Evolutionary conservation across 345 rosid genomes (phyloP).

Genomic region (Lagerstroemia speciosa): DNA sequence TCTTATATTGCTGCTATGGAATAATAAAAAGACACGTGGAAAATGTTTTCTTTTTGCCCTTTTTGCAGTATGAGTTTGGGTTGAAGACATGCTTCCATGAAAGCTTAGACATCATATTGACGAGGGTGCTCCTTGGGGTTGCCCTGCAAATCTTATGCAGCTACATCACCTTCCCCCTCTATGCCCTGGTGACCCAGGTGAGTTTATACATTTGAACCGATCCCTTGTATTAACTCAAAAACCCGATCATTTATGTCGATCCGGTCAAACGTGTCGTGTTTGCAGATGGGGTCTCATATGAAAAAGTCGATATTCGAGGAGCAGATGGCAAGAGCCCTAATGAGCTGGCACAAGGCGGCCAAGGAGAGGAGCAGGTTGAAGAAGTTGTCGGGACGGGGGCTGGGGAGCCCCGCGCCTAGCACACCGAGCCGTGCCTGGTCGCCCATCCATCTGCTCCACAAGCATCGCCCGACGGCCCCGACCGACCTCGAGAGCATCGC

Average conservation of each 20-base stretch:
- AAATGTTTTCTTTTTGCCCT: background rate
- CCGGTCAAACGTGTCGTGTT: background rate
- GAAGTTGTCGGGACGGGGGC: constrained; percentile 7
- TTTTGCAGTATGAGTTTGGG: constrained; percentile 30
- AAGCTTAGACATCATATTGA: constrained; percentile 6
- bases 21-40: background rate
- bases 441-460: constrained; percentile 29
- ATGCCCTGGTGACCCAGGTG: constrained; percentile 32
- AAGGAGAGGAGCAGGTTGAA: constrained; percentile 22
- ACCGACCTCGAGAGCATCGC: constrained; percentile 24
- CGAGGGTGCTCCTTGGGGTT: constrained; percentile 20
- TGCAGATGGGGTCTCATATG: constrained; percentile 45
- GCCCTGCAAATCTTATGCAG: constrained; percentile 31
- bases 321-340: constrained; percentile 28
- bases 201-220: no score
- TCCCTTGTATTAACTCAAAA: no score
- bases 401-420: constrained; percentile 11
- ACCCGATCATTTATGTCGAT: background rate
- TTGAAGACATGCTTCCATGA: constrained; percentile 28
- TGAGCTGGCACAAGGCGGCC: constrained; percentile 34
- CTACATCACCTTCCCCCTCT: constrained; percentile 40
- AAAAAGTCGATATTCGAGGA: constrained; percentile 41
- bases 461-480: constrained; percentile 12
- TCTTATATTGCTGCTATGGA: background rate
- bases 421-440: constrained; percentile 26